Base-by-base conservation (phyloP, 2,329 filamentous ascomycete genomes). In the Xylaria sp. region DNA sequence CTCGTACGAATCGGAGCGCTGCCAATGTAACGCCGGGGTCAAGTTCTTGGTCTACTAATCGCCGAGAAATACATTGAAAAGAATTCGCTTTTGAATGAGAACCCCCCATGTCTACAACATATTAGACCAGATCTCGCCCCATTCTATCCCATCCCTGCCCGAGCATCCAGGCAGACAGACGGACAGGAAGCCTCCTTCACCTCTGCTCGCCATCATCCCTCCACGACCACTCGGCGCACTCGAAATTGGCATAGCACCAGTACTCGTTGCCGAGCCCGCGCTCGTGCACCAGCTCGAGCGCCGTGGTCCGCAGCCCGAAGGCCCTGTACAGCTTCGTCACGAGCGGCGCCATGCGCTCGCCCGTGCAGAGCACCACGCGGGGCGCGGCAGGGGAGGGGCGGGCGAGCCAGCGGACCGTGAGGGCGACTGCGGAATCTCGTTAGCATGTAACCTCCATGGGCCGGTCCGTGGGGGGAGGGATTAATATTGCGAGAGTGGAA, bases 241-340 rank as follows among this genome's bases (percentile, higher is more conserved):
- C 86, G 66, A 90, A 92, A 66, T 90, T 92, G 20, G 90, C 84
- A 66, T 91, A 93, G 70, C 88, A 92, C 66, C 83, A 81, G 68
- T 92, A 94, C 71, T 91, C 88, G 66, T 94, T 94, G 71, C 88
- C 90, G 55, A 94, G 72, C 0, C 88, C 88, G 57, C 84, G 83
- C n/a, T 82, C 79, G 66, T 93, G 90, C 59, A 79, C 76, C 3
- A 87, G 85, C 64, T 87, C 82, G 67, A 86, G 92, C 1, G 81
- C 83, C 0, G 89, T 92, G 4, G 85, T 86, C 49, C 70, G 74
- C 22, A 88, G 72, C 1, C 86, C 86, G 29, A 85, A 75, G 41
- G 83, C 78, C 43, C 76, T 75, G 69, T 92, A 92, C n/a, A 93
- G 74, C 68, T 83, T 88, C 11, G 65, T 72, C 16, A 92, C 78